A percentile compares a stretch with the other conserved stretches of the same genome.
These are phyloP conservation scores for Diplodia mutila DNA, from an alignment of 2,329 filamentous ascomycete genomes.

Conservation along the genomic window DNA sequence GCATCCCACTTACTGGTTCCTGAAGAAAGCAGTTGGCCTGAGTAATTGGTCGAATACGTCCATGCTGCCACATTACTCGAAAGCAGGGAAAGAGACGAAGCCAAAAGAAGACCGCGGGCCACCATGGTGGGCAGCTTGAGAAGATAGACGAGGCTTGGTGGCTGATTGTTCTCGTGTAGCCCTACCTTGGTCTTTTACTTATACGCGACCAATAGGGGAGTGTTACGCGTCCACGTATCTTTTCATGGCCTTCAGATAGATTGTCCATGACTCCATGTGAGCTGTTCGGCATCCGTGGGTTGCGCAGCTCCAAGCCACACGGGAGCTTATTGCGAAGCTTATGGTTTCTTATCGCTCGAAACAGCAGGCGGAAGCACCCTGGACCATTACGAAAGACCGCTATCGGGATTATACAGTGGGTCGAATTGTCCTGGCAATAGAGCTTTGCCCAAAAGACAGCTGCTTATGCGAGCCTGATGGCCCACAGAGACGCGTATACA, in stretches of 20 bases:
- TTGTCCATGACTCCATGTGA: neutral
- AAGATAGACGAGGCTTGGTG: neutral
- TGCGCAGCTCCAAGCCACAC: neutral
- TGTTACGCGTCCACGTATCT: neutral
- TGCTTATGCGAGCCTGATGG: neutral
- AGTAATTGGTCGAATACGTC: neutral
- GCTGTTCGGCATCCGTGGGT: neutral
- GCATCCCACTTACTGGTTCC: neutral
- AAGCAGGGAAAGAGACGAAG: neutral
- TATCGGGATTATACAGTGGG: neutral
- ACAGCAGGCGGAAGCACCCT: neutral
- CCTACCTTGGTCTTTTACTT: neutral
- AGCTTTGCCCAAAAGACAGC: neutral
- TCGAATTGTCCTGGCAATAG: neutral
- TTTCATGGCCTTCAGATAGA: neutral
- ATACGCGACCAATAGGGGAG: neutral
- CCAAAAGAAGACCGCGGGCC: neutral
- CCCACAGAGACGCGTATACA: constrained; percentile 1
- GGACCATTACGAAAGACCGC: neutral
- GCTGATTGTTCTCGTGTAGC: neutral
- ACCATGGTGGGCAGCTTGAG: neutral
- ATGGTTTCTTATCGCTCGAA: neutral
- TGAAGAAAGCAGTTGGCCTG: neutral
- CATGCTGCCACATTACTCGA: neutral
- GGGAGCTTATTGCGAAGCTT: neutral